Evolutionary conservation across 2,329 filamentous ascomycete genomes (phyloP), one percentile per base, ranked within the genome.

Genomic region (Achaetomium macrosporum): DNA sequence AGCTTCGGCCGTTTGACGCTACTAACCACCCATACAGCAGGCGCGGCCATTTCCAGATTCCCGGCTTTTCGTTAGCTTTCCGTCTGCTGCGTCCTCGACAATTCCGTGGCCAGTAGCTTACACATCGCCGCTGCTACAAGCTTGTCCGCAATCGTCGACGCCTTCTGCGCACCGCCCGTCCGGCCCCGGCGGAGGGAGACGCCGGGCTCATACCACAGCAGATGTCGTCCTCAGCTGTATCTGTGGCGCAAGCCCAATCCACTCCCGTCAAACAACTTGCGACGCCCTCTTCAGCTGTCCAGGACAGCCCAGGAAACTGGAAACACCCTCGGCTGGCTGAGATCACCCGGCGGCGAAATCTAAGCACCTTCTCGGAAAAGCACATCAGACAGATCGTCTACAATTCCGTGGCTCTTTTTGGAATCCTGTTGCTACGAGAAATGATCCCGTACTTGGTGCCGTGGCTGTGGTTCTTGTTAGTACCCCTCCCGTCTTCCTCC

Each of bases 291-390:
- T 8, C 71, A 59, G 64, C 79, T 59, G 57, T 77, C 65, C 66
- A 76, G 68, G 79, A 82, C 49, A 82, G 78, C 62, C 80, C 88
- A 7, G 91, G 92, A 51, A 89, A 85, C 66, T 99, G 93, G 92
- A 82, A 84, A 65, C 93, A 99, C 68, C 93, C 93, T 33, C 84
- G 86, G 58, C 78, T 96, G 59, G 80, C 90, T 64, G 92, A 97
- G 71, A 95, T 99, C 66, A 83, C 87, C 15, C 80, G 81, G 57
- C 84, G 93, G 47, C 88, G 90, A 66, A 85, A 88, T 67, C 85
- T 84, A 17, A 83, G 84, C 13, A 87, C 78, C 44, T 96, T 97
- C 68, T 83, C 84, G 51, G 84, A 91, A 61, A 81, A 81, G 66
- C 92, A 96, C 59, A 71, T 93, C 45, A 79, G 76, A 56, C 80